These are phyloP conservation scores for Yamadazyma spencermartinsiae DNA, from an alignment of 1,139 yeast species.

Conservation along the genomic window DNA sequence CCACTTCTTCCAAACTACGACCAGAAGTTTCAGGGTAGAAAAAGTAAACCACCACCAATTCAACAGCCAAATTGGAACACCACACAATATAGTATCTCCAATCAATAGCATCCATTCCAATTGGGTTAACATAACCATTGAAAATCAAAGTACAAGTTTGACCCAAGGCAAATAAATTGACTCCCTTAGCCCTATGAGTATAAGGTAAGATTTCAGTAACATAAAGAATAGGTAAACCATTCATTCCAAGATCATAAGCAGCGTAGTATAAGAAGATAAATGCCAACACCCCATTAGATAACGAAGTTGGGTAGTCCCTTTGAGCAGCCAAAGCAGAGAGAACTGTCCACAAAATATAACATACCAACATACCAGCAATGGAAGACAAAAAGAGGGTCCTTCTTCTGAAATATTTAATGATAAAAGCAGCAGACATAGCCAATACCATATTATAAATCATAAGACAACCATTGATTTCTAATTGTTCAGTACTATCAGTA, in stretches of 20 bases:
- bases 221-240: slow-evolving; percentile 58
- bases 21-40: slow-evolving; percentile 66
- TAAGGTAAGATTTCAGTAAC: slow-evolving; percentile 50
- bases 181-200: slow-evolving; percentile 51
- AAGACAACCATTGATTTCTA: slow-evolving; percentile 47
- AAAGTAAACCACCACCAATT: slow-evolving; percentile 52
- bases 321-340: slow-evolving; percentile 37
- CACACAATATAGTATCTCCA: slow-evolving; percentile 64
- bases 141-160: slow-evolving; percentile 25
- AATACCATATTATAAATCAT: slow-evolving; percentile 43
- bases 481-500: slow-evolving; percentile 42
- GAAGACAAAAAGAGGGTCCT: slow-evolving; percentile 46
- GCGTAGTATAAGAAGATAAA: slow-evolving; percentile 44
- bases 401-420: slow-evolving; percentile 36
- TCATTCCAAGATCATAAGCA: slow-evolving; percentile 55
- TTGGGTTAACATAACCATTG: slow-evolving; percentile 53
- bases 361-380: slow-evolving; percentile 35
- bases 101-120: slow-evolving; percentile 57
- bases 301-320: slow-evolving; percentile 32
- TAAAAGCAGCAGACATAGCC: slow-evolving; percentile 30
- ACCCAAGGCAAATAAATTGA: slow-evolving; percentile 47
- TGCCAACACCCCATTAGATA: slow-evolving; percentile 46
- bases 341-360: slow-evolving; percentile 41
- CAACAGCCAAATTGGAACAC: slow-evolving; percentile 52
- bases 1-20: slow-evolving; percentile 61